Evolutionary conservation across 768 basidiomycete species (phyloP), one percentile per base, ranked within the genome.

Genomic region (Rhizopogon salebrosus): DNA sequence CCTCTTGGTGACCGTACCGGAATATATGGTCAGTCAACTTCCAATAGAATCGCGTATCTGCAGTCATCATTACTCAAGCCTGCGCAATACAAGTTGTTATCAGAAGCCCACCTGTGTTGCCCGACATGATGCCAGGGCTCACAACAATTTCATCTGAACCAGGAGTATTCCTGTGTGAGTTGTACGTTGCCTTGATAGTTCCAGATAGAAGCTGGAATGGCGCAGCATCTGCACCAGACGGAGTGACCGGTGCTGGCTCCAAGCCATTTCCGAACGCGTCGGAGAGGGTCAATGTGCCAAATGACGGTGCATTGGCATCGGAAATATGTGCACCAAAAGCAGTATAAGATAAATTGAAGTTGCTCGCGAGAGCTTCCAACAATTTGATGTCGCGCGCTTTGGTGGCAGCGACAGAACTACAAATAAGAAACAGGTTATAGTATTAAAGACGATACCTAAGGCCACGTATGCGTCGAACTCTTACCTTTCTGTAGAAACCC

Each of bases 211-310:
- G 57, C 48, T 69, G 65, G 54, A 75, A 87, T 16, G 80, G 54
- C 43, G 20, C 53, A 10, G 71, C 64, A 3, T 62, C 60, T 9
- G 48, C 60, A 13, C 64, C 65, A 0, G 63, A 70, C 1, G 77
- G 73, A n/a, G 85, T 80, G 35, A 86, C 67, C 0, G 85, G 86
- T 3, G 89, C 86, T 14, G 86, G 87, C 57, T 87, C 83, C 6
- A 87, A 67, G 6, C 73, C 78, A 8, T 27, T 23, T 16, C 66
- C 67, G 51, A 70, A 82, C 0, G 79, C 77, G 51, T 79, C 70
- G 11, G 66, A 76, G 24, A 89, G 70, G 2, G 66, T 74, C 41
- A 89, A 63, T 1, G 68, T 71, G 10, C 85, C 84, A 11, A 59
- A 64, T 1, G 73, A 62, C 8, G 74, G 61, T 10, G 59, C 62